Conservation (phyloP, 192 early-diverging fungal species). For the Chytriomyces sp. region DNA sequence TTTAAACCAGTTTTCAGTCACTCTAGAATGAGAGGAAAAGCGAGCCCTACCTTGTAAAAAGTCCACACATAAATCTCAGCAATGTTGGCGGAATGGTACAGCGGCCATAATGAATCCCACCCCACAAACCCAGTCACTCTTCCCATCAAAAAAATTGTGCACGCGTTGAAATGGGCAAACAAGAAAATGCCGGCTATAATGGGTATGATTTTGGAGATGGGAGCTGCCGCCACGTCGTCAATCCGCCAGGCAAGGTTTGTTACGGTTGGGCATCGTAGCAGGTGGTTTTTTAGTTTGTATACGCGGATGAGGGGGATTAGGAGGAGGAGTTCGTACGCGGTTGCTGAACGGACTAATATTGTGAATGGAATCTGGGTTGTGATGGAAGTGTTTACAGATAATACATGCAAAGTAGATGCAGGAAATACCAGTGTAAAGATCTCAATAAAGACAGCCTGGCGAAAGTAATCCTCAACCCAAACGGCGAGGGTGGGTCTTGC, state of each 20-base stretch:
- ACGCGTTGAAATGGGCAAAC: conserved; percentile 41
- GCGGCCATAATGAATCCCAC: background rate
- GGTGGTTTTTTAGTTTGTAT: background rate
- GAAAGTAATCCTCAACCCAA: conserved; percentile 13
- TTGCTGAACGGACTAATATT: background rate
- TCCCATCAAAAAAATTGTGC: conserved; percentile 11
- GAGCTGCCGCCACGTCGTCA: background rate
- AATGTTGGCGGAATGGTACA: background rate
- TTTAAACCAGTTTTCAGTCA: background rate
- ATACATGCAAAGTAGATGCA: no score
- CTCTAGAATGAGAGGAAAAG: background rate
- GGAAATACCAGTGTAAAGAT: conserved; percentile 7
- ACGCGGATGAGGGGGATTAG: conserved; percentile 1
- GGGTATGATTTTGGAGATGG: conserved; percentile 4
- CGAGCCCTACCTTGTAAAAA: conserved; percentile 4
- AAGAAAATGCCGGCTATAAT: conserved; percentile 10
- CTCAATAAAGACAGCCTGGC: background rate
- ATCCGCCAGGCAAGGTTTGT: background rate
- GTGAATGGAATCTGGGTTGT: background rate
- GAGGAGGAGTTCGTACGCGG: conserved; percentile 5
- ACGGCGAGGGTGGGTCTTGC: background rate
- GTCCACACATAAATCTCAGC: background rate
- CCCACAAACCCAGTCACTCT: conserved; percentile 14
- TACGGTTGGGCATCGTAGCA: conserved; percentile 1
- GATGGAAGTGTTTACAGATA: no score